Base-by-base conservation (phyloP, 306 rosid genomes). In the Pachyrhizus erosus region DNA sequence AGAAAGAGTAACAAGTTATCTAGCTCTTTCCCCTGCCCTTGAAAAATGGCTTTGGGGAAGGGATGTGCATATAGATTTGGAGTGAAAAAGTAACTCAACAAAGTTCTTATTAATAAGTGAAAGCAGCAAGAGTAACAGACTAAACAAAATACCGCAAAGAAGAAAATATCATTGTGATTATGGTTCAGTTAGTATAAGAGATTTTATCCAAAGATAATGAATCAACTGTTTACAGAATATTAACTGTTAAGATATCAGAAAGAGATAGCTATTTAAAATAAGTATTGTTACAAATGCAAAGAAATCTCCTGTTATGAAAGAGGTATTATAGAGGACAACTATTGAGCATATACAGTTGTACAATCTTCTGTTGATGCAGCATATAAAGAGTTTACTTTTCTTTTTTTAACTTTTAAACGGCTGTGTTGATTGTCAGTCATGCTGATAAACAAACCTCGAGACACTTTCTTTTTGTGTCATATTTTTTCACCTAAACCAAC, bases 391-490 rank as follows among this genome's bases (percentile, higher is more conserved):
- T 73, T 51, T 72, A 20, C 65, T 31, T 51, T 51, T 31, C 5
- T 31, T n/a, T 54, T n/a, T 20, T 20, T 20, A 71, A 7, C 21
- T 69, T 69, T 69, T 40, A 37, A 71, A 26, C 18, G 55, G 55
- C 37, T 21, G 55, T 75, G 70, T 54, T 18, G 18, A 54, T 39
- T 7, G 43, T 39, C 18, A 54, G 13, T 54, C 45, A 39, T 58
- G 70, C 70, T n/a, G 9, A 26, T 62, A 73, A 73, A 77, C 73
- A 62, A n/a, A 43, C 61, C 81, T 61, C 73, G 61, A 77, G 61
- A 45, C 34, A 2, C 27, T 23, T 48, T 62, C 49, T 64, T 77
- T 75, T 75, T 5, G 10, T 26, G 23, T 39, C 17, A 20, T 21
- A 1, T 21, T 55, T 55, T 55, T 21, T 17, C 60, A 60, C 72